Evolutionary conservation across 768 basidiomycete species (phyloP).

Genomic region (Strobilomyces confusus): DNA sequence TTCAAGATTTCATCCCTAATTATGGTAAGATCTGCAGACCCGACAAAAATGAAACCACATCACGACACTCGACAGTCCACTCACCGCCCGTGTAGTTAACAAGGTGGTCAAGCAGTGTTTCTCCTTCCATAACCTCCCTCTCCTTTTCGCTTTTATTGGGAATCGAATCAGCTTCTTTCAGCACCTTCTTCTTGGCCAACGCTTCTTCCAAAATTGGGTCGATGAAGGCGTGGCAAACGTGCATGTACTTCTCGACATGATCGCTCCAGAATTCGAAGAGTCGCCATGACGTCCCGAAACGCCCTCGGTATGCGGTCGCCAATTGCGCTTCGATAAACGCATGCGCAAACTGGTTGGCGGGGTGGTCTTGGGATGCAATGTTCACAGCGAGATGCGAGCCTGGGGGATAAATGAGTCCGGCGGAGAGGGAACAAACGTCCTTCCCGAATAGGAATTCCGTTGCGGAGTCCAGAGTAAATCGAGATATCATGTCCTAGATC

Average conservation of each 20-base stretch:
- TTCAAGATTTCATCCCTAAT: conserved; percentile 36
- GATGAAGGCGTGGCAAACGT: conserved; percentile 47
- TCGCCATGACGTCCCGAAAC: conserved; percentile 46
- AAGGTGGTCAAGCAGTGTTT: conserved; percentile 30
- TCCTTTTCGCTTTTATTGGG: conserved; percentile 3
- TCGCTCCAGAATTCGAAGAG: conserved; percentile 51
- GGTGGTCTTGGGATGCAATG: conserved; percentile 24
- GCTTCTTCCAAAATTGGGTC: conserved; percentile 51
- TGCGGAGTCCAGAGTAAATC: conserved; percentile 59
- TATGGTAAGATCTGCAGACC: conserved; percentile 24
- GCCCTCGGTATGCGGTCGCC: conserved; percentile 35
- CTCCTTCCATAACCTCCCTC: conserved; percentile 15
- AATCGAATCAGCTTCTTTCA: conserved; percentile 21
- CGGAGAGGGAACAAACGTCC: conserved; percentile 44
- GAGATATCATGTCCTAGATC: conserved; percentile 45
- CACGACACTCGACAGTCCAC: background rate
- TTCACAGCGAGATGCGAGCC: conserved; percentile 11
- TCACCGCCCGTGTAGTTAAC: conserved; percentile 29
- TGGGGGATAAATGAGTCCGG: conserved; percentile 46
- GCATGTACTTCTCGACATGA: conserved; percentile 40
- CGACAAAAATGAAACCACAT: background rate
- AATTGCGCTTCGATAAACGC: conserved; percentile 51
- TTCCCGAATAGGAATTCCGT: conserved; percentile 56
- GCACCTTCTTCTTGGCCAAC: conserved; percentile 34
- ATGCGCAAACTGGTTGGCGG: conserved; percentile 39